These are phyloP conservation scores for Penicillium sp. DNA, from an alignment of 2,329 filamentous ascomycete genomes.

Conservation along the genomic window DNA sequence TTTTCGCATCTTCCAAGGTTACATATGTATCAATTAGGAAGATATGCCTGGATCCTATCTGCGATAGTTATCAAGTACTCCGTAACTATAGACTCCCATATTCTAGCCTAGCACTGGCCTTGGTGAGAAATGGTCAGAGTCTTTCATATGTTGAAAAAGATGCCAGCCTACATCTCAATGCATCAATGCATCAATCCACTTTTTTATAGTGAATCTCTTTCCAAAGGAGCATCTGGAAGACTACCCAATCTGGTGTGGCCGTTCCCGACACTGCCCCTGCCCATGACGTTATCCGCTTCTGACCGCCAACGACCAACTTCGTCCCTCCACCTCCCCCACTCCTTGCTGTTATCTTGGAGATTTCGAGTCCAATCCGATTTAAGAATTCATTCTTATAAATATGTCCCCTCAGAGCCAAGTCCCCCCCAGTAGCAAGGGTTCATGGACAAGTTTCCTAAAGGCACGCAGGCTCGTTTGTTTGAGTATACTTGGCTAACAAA, in stretches of 20 bases:
- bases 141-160: background rate
- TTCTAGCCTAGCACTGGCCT: background rate
- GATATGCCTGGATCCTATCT: background rate
- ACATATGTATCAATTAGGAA: background rate
- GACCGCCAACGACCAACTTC: conserved; percentile 20
- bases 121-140: background rate
- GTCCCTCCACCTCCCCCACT: conserved; percentile 6
- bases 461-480: conserved; percentile 22
- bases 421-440: conserved; percentile 42
- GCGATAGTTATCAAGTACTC: background rate
- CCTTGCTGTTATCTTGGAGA: background rate
- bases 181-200: too few species aligned
- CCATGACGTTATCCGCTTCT: conserved; percentile 23
- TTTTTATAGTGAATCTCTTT: background rate
- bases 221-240: background rate
- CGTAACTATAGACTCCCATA: too few species aligned
- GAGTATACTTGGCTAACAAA: conserved; percentile 7
- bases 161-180: too few species aligned
- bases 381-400: conserved; percentile 11
- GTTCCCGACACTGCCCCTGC: conserved; percentile 1
- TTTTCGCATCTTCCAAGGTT: background rate
- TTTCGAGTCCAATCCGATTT: background rate
- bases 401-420: conserved; percentile 39
- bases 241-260: conserved; percentile 1
- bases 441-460: conserved; percentile 49